Evolutionary conservation across 2,329 filamentous ascomycete species (phyloP).

Genomic region (Tolypocladium inflatum): DNA sequence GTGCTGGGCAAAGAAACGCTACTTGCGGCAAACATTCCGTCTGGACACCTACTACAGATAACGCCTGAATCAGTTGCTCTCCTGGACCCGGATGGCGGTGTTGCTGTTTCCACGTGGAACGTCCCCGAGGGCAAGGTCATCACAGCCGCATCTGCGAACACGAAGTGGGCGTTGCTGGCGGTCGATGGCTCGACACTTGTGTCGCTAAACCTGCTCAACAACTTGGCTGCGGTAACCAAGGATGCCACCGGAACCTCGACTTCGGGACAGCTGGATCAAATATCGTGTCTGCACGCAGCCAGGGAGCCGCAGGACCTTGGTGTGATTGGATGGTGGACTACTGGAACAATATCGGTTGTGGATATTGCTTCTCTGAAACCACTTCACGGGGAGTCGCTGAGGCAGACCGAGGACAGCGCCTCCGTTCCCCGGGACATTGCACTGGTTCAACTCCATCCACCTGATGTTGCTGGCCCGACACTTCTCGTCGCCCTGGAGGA

Average conservation of each 20-base stretch:
- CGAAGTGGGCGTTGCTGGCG: constrained; percentile 60
- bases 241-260: constrained; percentile 42
- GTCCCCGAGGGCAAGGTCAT: constrained; percentile 46
- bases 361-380: constrained; percentile 56
- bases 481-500: constrained; percentile 88
- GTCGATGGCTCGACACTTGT: constrained; percentile 65
- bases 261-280: constrained; percentile 48
- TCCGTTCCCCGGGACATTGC: constrained; percentile 77
- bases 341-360: constrained; percentile 69
- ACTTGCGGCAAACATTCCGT: constrained; percentile 54
- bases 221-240: constrained; percentile 49
- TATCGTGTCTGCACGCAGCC: constrained; percentile 76
- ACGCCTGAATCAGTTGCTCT: constrained; percentile 56
- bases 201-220: constrained; percentile 53
- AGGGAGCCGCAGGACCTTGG: constrained; percentile 54
- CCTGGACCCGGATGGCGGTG: constrained; percentile 47
- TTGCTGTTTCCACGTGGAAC: constrained; percentile 49
- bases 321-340: constrained; percentile 80
- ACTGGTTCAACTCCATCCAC: constrained; percentile 67
- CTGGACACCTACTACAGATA: constrained; percentile 63
- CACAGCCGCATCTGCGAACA: constrained; percentile 69
- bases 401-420: constrained; percentile 52
- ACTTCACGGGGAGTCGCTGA: constrained; percentile 54
- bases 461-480: constrained; percentile 49
- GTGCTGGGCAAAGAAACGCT: constrained; percentile 63